A percentile compares a stretch with the other conserved stretches of the same genome.
These are phyloP conservation scores for Mycena haematopus DNA, from an alignment of 768 basidiomycete species.

Conservation along the genomic window DNA sequence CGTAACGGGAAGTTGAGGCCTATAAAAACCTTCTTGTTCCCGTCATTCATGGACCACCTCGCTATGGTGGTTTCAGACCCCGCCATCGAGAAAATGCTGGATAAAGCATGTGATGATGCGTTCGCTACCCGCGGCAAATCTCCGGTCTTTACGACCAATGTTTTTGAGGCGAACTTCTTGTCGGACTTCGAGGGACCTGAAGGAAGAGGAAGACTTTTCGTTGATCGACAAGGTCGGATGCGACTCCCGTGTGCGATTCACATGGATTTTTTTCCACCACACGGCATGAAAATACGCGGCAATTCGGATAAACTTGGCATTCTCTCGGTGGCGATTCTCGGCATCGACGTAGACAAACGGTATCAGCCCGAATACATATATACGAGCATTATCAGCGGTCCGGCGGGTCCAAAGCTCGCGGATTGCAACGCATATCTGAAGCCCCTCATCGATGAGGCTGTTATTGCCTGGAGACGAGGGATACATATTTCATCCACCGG, in stretches of 20 bases:
- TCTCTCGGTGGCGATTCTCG: conserved; percentile 39
- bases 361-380: conserved; percentile 39
- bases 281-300: conserved; percentile 28
- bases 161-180: conserved; percentile 35
- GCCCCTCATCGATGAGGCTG: conserved; percentile 35
- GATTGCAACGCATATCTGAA: conserved; percentile 34
- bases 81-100: conserved; percentile 16
- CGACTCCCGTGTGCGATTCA: conserved; percentile 31
- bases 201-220: conserved; percentile 24
- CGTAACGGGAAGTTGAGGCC: conserved; percentile 20
- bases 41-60: conserved; percentile 32
- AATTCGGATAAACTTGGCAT: conserved; percentile 32
- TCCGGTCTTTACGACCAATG: conserved; percentile 12
- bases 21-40: conserved; percentile 25
- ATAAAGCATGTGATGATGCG: conserved; percentile 29
- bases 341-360: conserved; percentile 30
- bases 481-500: conserved; percentile 23
- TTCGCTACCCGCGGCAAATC: conserved; percentile 1
- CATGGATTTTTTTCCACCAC: conserved; percentile 37
- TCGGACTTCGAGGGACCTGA: conserved; percentile 33
- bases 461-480: conserved; percentile 23
- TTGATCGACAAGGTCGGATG: conserved; percentile 24
- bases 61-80: conserved; percentile 22
- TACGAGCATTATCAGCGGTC: conserved; percentile 36
- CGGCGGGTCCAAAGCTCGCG: conserved; percentile 30